phyloP scores from a whole-genome alignment of 225 moss, liverwort and hornwort genomes.

The Physcomitrium patens region DNA sequence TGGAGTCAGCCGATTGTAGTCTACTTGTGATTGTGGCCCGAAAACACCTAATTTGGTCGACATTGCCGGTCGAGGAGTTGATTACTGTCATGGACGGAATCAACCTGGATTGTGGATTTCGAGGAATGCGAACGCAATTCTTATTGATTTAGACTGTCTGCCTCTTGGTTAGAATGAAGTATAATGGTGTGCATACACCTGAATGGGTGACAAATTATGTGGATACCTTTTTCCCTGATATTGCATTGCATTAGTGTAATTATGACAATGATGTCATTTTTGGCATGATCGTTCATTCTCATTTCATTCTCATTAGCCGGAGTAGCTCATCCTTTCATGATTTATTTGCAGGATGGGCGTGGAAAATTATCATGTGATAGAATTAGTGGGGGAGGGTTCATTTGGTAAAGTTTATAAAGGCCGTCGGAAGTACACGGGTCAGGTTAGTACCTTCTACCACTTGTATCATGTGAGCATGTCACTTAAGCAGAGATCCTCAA shows the following conservation, averaged over 20 bases:
- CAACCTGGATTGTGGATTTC: slow-evolving; percentile 8
- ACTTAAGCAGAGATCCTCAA: neutral
- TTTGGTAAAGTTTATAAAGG: slow-evolving; percentile 81
- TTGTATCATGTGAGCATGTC: neutral
- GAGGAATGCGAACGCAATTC: slow-evolving; percentile 22
- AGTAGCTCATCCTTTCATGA: slow-evolving; percentile 20
- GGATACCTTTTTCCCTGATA: neutral
- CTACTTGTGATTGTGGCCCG: neutral
- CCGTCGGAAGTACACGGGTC: slow-evolving; percentile 73
- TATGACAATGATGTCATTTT: neutral
- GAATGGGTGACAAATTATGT: neutral
- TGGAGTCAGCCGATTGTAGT: neutral
- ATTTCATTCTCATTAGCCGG: slow-evolving; percentile 5
- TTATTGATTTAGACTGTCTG: slow-evolving; percentile 4
- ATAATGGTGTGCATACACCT: neutral
- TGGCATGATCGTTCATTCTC: neutral
- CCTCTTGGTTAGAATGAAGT: slow-evolving; percentile 16
- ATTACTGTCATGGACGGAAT: neutral
- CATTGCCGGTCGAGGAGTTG: slow-evolving; percentile 18
- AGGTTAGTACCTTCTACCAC: slow-evolving; percentile 46
- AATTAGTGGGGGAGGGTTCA: slow-evolving; percentile 75
- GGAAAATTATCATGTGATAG: slow-evolving; percentile 77
- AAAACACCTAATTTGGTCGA: slow-evolving; percentile 15
- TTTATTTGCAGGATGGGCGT: slow-evolving; percentile 64
- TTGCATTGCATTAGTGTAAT: neutral